Evolutionary conservation across 306 rosid genomes (phyloP), one percentile per base, ranked within the genome.

Genomic region (Astragalus membranaceus): DNA sequence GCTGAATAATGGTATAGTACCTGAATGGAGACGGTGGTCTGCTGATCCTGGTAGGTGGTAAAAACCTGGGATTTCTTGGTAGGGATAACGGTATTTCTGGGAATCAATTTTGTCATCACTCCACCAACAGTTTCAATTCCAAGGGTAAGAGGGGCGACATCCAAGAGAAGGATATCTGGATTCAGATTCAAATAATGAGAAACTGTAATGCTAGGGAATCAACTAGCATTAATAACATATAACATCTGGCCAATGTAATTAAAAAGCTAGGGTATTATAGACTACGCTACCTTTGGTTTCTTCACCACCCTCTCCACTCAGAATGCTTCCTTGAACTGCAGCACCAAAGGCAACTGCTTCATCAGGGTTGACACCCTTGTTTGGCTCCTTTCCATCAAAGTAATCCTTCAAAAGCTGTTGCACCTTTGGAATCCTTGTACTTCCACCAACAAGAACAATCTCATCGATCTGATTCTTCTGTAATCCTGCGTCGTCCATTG

Each of bases 91-190:
- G 96, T 89, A 69, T 95, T 95, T 81, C 99, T 91, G 11, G 99
- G 99, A 70, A 95, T 95, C 95, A 95, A 88, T 78, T 95, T 95
- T 70, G 99, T 95, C 99, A 95, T 95, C 48, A 95, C 99, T 47
- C 99, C 99, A 5, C 99, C 99, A 76, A 95, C 99, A 64, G 99
- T 95, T 80, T 95, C 99, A 67, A 95, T 95, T 80, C 99, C 99
- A 51, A 95, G 99, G 76, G 99, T 95, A 60, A 95, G 90, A 0
- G 99, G 99, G 12, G 99, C 99, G 9, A 95, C 99, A 30, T 95
- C 99, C 50, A 95, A 72, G 23, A 95, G 99, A 83, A 95, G 99
- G 75, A 95, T 91, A 77, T 95, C 99, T 94, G 85, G n/a, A 33
- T 13, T 20, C 10, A 56, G 16, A 32, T 10, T 29, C 59, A 36